Evolutionary conservation across 106 monocot species (phyloP).

Genomic region (Dioscorea alata): DNA sequence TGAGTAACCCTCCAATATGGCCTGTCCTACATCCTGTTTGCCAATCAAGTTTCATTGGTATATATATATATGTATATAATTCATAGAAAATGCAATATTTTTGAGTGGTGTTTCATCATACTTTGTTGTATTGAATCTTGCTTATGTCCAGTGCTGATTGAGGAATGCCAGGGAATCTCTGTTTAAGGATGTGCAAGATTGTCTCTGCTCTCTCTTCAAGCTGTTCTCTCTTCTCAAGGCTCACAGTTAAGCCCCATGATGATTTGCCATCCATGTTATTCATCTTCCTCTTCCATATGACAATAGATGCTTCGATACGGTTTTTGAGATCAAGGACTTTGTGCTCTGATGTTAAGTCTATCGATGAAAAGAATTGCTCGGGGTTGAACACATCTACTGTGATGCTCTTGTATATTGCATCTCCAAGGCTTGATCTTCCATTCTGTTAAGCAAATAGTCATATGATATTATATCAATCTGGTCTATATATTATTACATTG

Average conservation of each 20-base stretch:
- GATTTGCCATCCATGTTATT: conserved; percentile 75
- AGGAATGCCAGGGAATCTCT: conserved; percentile 76
- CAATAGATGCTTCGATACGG: conserved; percentile 68
- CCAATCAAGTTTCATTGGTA: not conserved
- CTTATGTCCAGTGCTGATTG: conserved; percentile 81
- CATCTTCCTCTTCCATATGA: conserved; percentile 98
- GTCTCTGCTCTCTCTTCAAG: conserved; percentile 94
- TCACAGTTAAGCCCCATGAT: conserved; percentile 74
- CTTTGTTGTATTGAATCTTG: conserved; percentile 84
- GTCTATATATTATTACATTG: too few species aligned
- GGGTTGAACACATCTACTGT: conserved; percentile 61
- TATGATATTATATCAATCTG: too few species aligned
- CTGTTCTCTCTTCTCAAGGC: conserved; percentile 86
- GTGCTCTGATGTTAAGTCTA: conserved; percentile 77
- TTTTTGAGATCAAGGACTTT: conserved; percentile 76
- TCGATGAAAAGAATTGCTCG: conserved; percentile 42
- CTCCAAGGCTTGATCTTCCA: conserved; percentile 57
- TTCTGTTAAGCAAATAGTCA: conserved; percentile 23
- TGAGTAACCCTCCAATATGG: conserved; percentile 88
- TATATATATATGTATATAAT: not conserved
- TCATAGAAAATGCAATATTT: not conserved
- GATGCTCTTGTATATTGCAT: conserved; percentile 47
- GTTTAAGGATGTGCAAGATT: conserved; percentile 69
- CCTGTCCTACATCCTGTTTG: conserved; percentile 71
- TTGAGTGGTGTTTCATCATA: conserved; percentile 14